A percentile compares a stretch with the other conserved stretches of the same genome.
Evolutionary conservation across 192 early-diverging fungal genomes (phyloP).

Genomic region (Coemansia sp.): DNA sequence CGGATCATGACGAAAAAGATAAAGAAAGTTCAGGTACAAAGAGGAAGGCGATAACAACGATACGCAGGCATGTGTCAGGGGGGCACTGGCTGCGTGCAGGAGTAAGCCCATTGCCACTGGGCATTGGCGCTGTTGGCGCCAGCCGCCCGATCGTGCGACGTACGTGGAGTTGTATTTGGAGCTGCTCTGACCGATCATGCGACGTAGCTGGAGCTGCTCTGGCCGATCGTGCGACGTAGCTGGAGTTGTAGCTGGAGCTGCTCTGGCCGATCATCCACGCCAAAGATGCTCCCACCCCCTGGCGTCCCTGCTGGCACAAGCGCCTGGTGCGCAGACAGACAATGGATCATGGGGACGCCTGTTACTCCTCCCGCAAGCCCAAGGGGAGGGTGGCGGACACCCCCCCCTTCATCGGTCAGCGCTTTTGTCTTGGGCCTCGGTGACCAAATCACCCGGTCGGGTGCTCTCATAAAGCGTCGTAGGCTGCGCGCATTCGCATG

Average conservation of each 20-base stretch:
- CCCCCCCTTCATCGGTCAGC: slow-evolving; percentile 8
- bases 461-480: slow-evolving; percentile 9
- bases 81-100: neutral
- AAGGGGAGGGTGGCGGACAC: neutral
- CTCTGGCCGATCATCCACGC: neutral
- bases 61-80: neutral
- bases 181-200: neutral
- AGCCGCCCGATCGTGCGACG: slow-evolving; percentile 10
- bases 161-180: neutral
- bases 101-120: neutral
- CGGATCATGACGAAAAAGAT: neutral
- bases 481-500: slow-evolving; percentile 10
- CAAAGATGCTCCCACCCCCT: slow-evolving; percentile 1
- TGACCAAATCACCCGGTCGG: slow-evolving; percentile 57
- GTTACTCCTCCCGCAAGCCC: slow-evolving; percentile 11
- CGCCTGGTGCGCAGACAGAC: slow-evolving; percentile 6
- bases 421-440: slow-evolving; percentile 29
- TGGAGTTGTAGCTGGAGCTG: neutral
- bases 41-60: neutral
- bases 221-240: neutral
- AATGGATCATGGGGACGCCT: slow-evolving; percentile 27
- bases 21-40: neutral
- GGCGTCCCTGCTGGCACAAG: neutral
- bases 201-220: neutral
- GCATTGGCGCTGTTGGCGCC: neutral